Conservation (phyloP, 139 green algal species). For the Chlorella sp. region DNA sequence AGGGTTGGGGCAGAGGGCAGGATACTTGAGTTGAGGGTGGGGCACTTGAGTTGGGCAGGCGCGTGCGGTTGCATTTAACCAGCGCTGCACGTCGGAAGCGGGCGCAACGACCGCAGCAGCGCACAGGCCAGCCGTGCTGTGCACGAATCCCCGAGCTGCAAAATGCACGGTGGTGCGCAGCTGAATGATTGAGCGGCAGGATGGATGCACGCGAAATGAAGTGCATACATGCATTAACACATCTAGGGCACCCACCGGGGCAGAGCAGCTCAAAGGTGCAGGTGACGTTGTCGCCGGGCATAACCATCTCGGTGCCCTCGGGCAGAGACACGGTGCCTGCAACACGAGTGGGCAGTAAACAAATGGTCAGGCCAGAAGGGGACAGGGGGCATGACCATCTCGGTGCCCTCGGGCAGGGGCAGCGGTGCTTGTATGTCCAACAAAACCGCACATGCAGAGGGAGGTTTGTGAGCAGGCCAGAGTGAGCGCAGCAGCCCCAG, state of each 20-base stretch:
- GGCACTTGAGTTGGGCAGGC: no score
- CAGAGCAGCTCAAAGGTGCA: constrained; percentile 86
- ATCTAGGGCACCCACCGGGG: constrained; percentile 18
- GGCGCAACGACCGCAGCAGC: no score
- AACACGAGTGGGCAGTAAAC: not conserved
- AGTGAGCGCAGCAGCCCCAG: no score
- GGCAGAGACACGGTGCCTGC: constrained; percentile 86
- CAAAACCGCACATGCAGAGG: not conserved
- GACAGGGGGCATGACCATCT: not conserved
- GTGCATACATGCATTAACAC: no score
- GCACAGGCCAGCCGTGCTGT: no score
- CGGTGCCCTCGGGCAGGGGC: not conserved
- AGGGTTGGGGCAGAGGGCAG: not conserved
- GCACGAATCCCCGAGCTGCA: no score
- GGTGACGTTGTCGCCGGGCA: constrained; percentile 98
- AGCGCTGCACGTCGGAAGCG: no score
- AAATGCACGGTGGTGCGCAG: no score
- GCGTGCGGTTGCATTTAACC: no score
- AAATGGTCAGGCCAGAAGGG: not conserved
- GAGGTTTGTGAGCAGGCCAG: not conserved
- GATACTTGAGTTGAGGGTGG: no score
- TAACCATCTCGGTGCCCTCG: constrained; percentile 94
- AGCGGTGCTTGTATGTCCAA: not conserved
- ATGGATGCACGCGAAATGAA: no score
- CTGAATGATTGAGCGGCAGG: no score